Evolutionary conservation across 208 protist species (phyloP), one percentile per base, ranked within the genome.

Genomic region (Acanthamoeba culbertsoni): DNA sequence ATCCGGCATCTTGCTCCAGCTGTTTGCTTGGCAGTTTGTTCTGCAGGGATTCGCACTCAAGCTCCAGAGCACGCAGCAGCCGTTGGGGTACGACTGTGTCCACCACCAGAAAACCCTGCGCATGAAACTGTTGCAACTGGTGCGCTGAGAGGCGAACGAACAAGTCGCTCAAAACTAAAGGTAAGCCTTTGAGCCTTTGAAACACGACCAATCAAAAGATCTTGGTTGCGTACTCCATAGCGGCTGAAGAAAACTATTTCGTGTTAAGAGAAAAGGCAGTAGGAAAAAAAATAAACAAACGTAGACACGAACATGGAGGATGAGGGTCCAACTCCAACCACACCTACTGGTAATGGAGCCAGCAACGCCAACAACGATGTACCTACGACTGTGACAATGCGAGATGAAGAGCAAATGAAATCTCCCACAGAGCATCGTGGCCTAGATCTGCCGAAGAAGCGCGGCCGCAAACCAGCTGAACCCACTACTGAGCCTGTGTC

Each of bases 361-460:
- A n/a, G n/a, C n/a, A n/a, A n/a, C n/a, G n/a, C n/a, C n/a, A n/a
- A 16, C 57, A n/a, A 71, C 42, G 28, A 8, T 28, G 59, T 33
- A 35, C 10, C 59, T 20, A 0, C 59, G 23, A 7, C 59, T 33
- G 59, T 37, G 0, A 14, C 26, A 35, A 51, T 33, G 40, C 43
- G 71, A 10, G 71, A 79, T 48, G 62, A 71, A 28, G 63, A 37
- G 4, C 12, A 37, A 3, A 84, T 84, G 73, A 84, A 55, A 33
- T 43, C 73, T 28, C 73, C 73, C 6, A 84, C 73, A 6, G 73
- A 84, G 26, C 73, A 46, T 10, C 73, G 73, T 20, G 73, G 73
- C 20, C 73, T 84, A 20, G 73, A 84, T 84, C 43, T 84, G 10
- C 73, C 73, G n/a, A 84, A 84, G 40, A 84, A 84, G 33, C 73